A percentile compares a stretch with the other conserved stretches of the same genome.
Evolutionary conservation across 768 basidiomycete species (phyloP).

Genomic region (Hebeloma cylindrosporum): DNA sequence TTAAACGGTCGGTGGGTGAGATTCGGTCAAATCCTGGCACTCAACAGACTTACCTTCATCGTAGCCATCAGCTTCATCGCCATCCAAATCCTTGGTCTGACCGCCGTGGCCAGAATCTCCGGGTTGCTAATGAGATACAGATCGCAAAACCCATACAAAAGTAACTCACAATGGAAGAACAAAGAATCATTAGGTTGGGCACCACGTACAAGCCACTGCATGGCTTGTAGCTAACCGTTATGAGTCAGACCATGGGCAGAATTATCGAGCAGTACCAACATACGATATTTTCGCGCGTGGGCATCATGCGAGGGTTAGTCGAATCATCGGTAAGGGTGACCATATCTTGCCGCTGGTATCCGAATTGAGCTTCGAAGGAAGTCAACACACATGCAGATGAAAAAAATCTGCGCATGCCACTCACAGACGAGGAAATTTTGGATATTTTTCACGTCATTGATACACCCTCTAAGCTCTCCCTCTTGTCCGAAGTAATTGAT

Average conservation of each 20-base stretch:
- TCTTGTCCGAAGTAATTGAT: conserved; percentile 80
- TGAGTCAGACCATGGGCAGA: not conserved
- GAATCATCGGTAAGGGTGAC: conserved; percentile 84
- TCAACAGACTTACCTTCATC: conserved; percentile 60
- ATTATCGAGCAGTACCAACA: conserved; percentile 18
- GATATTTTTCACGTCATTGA: conserved; percentile 89
- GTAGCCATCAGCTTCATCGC: conserved; percentile 81
- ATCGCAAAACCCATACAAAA: not conserved
- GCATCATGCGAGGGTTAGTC: conserved; percentile 55
- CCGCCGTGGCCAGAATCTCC: conserved; percentile 93
- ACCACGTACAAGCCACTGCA: conserved; percentile 88
- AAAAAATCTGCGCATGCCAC: conserved; percentile 27
- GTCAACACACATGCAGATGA: not conserved
- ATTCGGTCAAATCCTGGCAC: not conserved
- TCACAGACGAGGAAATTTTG: conserved; percentile 70
- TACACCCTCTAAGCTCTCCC: conserved; percentile 77
- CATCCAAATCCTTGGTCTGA: conserved; percentile 79
- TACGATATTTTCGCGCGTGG: conserved; percentile 83
- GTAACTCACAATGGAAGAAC: conserved; percentile 80
- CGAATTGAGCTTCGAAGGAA: conserved; percentile 46
- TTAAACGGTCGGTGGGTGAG: conserved; percentile 1
- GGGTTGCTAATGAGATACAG: not conserved
- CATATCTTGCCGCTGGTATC: conserved; percentile 78
- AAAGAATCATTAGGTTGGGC: conserved; percentile 83
- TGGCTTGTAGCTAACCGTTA: conserved; percentile 57